Base-by-base conservation (phyloP, 768 basidiomycete genomes). In the Kwoniella pini region DNA sequence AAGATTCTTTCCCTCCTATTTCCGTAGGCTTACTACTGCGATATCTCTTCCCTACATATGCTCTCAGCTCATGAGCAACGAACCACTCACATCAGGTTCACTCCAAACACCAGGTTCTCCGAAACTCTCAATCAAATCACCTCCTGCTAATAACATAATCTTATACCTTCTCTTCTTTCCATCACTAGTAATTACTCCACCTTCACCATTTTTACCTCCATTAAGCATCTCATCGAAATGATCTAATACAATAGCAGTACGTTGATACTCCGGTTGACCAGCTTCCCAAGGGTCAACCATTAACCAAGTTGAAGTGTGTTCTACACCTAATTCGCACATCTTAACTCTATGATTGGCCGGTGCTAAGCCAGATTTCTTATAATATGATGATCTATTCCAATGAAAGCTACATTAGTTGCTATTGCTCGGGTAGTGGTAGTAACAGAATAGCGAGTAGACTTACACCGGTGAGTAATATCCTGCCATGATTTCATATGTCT, bases 221-320 rank as follows among this genome's bases (percentile, higher is more conserved):
- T 99, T 99, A 73, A 99, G 86, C 81, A 95, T 88, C 74, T 92
- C 84, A 76, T 98, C 90, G 76, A 98, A 94, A 76, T 99, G 96
- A 78, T 98, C 94, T 57, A 99, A 84, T 54, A 99, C 96, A 57
- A 97, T 86, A 38, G 96, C 96, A 0, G 96, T 99, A 64, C 93
- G 88, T 73, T 92, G 90, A 81, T 99, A 99, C 30, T 79, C 76
- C 46, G 85, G 82, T 79, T 92, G 94, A 77, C 90, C 88, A 13
- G 94, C 92, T 79, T 99, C 96, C 94, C 94, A 99, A 19, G 92
- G 83, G 76, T 99, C 96, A 43, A 97, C 89, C 93, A 96, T 97
- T 44, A 99, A 83, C 91, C 91, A 97, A 21, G 86, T 84, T 44
- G 88, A 88, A 2, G 94, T 92, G 74, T 94, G 87, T 76, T 93